phyloP scores from a whole-genome alignment of 2,329 filamentous ascomycete genomes.

The Neonectria faginata region DNA sequence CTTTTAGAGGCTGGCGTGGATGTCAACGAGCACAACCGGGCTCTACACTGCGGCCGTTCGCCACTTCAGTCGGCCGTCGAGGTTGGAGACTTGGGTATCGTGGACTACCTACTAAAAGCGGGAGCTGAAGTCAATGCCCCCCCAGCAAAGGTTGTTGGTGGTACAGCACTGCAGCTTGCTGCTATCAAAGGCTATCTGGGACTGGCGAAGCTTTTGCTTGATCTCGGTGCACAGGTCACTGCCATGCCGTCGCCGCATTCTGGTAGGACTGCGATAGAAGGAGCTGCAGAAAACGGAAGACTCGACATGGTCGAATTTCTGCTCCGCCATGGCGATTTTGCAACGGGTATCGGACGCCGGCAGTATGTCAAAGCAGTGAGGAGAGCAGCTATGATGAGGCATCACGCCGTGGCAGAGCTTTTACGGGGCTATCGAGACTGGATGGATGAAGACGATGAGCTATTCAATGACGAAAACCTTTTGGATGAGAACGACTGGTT shows the following conservation, averaged over 20 bases:
- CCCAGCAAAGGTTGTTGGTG: neutral
- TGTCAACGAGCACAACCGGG: neutral
- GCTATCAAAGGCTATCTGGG: neutral
- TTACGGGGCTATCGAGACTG: neutral
- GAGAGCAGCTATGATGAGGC: rapidly evolving
- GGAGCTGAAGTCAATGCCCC: neutral
- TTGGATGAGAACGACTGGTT: neutral
- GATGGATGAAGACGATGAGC: neutral
- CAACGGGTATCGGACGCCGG: rapidly evolving
- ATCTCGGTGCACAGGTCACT: conserved; percentile 7
- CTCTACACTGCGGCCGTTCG: rapidly evolving
- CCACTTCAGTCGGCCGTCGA: neutral
- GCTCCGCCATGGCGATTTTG: neutral
- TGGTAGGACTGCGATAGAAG: conserved; percentile 11
- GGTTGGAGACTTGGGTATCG: neutral
- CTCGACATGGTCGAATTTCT: conserved; percentile 16
- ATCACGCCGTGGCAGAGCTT: neutral
- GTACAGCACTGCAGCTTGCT: conserved; percentile 11
- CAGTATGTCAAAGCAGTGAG: neutral
- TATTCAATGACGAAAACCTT: neutral
- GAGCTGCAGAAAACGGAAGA: conserved; percentile 15
- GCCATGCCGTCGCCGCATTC: rapidly evolving
- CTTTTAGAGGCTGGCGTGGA: neutral
- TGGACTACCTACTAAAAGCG: no score
- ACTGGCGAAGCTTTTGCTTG: neutral